A percentile compares a stretch with the other conserved stretches of the same genome.
These are phyloP conservation scores for Rhexocercosporidium sp. DNA, from an alignment of 2,329 filamentous ascomycete genomes.

Conservation along the genomic window DNA sequence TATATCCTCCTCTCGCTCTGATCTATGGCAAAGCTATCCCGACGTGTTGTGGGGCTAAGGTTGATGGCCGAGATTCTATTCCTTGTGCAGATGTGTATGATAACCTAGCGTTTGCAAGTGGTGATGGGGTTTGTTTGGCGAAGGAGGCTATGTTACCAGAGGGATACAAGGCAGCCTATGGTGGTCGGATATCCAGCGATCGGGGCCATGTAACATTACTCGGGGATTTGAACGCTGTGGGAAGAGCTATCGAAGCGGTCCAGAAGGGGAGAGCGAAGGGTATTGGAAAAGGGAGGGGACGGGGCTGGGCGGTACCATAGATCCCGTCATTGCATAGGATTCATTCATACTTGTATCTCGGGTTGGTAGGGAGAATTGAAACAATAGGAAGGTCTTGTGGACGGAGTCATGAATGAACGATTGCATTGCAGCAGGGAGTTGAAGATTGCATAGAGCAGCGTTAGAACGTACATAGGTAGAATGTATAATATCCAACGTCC, in stretches of 20 bases:
- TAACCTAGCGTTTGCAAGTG: slow-evolving; percentile 82
- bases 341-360: neutral
- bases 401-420: neutral
- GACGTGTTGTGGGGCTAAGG: slow-evolving; percentile 81
- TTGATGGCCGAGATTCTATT: slow-evolving; percentile 75
- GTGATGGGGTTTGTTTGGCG: slow-evolving; percentile 88
- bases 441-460: neutral
- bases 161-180: slow-evolving; percentile 76
- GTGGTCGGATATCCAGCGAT: slow-evolving; percentile 79
- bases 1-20: slow-evolving; percentile 80
- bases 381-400: neutral
- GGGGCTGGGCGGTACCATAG: neutral
- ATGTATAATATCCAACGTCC: neutral
- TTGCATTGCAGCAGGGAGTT: neutral
- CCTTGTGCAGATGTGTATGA: slow-evolving; percentile 80
- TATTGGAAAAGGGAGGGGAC: slow-evolving; percentile 57
- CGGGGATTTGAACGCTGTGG: slow-evolving; percentile 83
- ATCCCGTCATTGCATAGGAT: neutral
- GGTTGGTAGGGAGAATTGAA: neutral
- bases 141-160: slow-evolving; percentile 83
- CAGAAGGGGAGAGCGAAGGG: slow-evolving; percentile 70
- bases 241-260: slow-evolving; percentile 73
- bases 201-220: slow-evolving; percentile 87
- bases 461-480: neutral
- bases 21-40: slow-evolving; percentile 88